These are phyloP conservation scores for Eucalyptus cloeziana DNA, from an alignment of 345 rosid species.

Conservation along the genomic window DNA sequence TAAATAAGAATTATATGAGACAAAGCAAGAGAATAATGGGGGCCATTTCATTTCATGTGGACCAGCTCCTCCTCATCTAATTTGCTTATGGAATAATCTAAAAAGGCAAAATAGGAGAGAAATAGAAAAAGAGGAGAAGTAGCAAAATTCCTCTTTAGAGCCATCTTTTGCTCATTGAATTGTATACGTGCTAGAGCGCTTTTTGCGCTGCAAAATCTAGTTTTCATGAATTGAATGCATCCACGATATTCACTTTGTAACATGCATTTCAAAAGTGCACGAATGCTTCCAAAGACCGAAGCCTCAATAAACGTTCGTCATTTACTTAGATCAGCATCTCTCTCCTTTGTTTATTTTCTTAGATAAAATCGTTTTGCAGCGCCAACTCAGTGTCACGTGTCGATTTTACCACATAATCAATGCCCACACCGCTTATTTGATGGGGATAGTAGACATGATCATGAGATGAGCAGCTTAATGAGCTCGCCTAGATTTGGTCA, in stretches of 20 bases:
- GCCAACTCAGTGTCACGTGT: not conserved
- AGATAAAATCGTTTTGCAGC: not conserved
- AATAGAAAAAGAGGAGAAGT: rapidly evolving
- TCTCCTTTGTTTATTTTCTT: not conserved
- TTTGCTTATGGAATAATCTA: not conserved
- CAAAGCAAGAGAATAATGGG: not conserved
- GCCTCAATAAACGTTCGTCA: not conserved
- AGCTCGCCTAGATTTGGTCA: not conserved
- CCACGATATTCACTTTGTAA: not conserved
- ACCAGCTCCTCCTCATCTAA: not conserved
- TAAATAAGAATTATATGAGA: not conserved
- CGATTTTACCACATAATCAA: not conserved
- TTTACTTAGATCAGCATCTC: not conserved
- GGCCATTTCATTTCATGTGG: not conserved
- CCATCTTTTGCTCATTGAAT: not conserved
- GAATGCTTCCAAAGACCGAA: not conserved
- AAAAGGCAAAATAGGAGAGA: not conserved
- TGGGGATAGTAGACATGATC: not conserved
- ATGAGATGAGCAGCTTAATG: not conserved
- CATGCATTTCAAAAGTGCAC: not conserved
- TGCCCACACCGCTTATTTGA: not conserved
- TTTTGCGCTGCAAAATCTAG: not conserved
- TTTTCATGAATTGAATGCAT: not conserved
- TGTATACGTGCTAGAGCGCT: not conserved
- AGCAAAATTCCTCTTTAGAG: not conserved